These are phyloP conservation scores for Theobroma cacao DNA, from an alignment of 345 rosid genomes.

Conservation along the genomic window DNA sequence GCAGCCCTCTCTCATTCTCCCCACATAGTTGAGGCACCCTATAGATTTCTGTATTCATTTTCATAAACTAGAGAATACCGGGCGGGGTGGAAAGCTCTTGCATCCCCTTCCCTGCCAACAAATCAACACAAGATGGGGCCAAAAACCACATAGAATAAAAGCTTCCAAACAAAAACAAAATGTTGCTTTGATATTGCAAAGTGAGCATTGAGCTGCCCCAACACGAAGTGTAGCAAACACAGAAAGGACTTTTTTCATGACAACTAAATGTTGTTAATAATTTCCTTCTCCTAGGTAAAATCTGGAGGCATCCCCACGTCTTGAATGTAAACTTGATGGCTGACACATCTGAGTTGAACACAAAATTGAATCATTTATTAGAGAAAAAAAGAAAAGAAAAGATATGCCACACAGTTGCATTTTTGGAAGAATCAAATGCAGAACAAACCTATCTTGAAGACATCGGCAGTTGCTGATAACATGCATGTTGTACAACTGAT, in stretches of 20 bases:
- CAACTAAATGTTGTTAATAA: neutral
- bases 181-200: neutral
- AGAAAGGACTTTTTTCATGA: neutral
- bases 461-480: neutral
- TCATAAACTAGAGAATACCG: no score
- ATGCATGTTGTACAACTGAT: neutral
- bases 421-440: neutral
- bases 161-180: neutral
- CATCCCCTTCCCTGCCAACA: neutral
- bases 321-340: neutral
- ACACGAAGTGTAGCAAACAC: neutral
- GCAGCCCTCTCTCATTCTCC: no score
- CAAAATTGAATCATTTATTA: neutral
- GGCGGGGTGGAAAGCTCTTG: neutral
- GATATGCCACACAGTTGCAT: neutral
- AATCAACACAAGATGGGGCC: neutral
- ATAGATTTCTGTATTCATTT: no score
- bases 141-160: neutral
- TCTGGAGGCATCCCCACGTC: neutral
- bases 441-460: neutral
- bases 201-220: neutral
- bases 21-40: no score
- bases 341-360: neutral
- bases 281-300: neutral
- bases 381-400: neutral